These are phyloP conservation scores for Kluyveromyces wickerhamii DNA, from an alignment of 805 yeast species.

Conservation along the genomic window DNA sequence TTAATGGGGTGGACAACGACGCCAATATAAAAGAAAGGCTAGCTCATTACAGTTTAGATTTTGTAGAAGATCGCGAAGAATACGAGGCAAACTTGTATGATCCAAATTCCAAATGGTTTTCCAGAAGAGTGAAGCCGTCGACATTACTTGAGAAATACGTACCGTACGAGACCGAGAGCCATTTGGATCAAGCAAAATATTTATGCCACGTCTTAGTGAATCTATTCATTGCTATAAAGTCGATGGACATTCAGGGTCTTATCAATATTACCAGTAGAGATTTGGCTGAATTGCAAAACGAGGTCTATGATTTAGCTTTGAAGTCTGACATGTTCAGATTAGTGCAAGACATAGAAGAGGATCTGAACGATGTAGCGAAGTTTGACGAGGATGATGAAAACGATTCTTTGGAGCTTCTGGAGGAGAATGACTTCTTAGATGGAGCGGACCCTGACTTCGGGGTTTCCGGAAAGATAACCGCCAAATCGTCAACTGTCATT, in stretches of 20 bases:
- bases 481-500: constrained; percentile 64
- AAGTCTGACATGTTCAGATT: constrained; percentile 43
- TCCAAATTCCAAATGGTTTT: constrained; percentile 34
- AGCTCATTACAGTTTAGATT: constrained; percentile 42
- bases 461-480: constrained; percentile 51
- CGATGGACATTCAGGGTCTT: constrained; percentile 67
- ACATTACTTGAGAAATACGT: constrained; percentile 35
- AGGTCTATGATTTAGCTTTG: constrained; percentile 40
- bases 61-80: constrained; percentile 36
- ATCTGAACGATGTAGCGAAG: constrained; percentile 32
- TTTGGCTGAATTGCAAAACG: constrained; percentile 38
- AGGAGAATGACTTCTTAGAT: constrained; percentile 23
- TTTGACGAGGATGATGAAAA: constrained; percentile 38
- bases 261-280: constrained; percentile 62
- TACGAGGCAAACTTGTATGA: constrained; percentile 25
- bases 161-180: constrained; percentile 70
- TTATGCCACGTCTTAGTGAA: constrained; percentile 74
- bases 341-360: constrained; percentile 26
- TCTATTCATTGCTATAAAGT: constrained; percentile 65
- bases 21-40: constrained; percentile 25
- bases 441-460: constrained; percentile 31
- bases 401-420: constrained; percentile 21
- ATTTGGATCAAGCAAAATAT: constrained; percentile 61
- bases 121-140: constrained; percentile 30
- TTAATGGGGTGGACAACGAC: constrained; percentile 20